Evolutionary conservation across 2,329 filamentous ascomycete genomes (phyloP).

Genomic region (Epichloe bromicola): DNA sequence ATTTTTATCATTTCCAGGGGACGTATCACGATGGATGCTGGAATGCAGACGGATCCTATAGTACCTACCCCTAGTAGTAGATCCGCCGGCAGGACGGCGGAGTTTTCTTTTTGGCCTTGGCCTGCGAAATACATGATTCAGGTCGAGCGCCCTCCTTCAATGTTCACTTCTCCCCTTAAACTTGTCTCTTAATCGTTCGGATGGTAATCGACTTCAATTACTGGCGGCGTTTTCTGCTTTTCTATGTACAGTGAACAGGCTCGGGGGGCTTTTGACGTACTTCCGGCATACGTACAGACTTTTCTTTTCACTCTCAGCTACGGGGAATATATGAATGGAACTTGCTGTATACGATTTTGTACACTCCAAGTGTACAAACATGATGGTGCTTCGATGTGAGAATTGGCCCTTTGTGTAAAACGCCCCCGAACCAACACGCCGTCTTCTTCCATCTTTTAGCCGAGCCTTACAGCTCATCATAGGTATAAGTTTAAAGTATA

Average conservation of each 20-base stretch:
- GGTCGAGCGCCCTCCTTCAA: not conserved
- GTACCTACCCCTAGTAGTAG: not conserved
- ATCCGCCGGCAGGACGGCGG: not conserved
- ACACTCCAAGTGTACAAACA: not conserved
- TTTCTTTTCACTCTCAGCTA: not conserved
- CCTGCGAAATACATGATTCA: not conserved
- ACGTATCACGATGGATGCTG: constrained; percentile 1
- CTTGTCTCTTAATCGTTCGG: not conserved
- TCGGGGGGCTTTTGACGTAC: too few species aligned
- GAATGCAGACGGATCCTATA: not conserved
- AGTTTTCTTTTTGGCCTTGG: not conserved
- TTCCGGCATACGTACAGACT: not conserved
- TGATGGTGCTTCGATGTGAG: too few species aligned
- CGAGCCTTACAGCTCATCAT: too few species aligned
- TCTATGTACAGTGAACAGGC: not conserved
- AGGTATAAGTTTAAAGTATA: too few species aligned
- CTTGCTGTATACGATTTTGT: not conserved
- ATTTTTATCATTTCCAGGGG: not conserved
- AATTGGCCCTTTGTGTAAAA: too few species aligned
- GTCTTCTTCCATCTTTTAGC: too few species aligned
- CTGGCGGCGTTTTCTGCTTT: not conserved
- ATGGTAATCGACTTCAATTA: not conserved
- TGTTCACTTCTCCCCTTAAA: not conserved
- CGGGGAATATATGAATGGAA: not conserved
- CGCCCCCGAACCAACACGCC: too few species aligned